Evolutionary conservation across 768 basidiomycete species (phyloP).

Genomic region (Phlebiopsis gigantea): DNA sequence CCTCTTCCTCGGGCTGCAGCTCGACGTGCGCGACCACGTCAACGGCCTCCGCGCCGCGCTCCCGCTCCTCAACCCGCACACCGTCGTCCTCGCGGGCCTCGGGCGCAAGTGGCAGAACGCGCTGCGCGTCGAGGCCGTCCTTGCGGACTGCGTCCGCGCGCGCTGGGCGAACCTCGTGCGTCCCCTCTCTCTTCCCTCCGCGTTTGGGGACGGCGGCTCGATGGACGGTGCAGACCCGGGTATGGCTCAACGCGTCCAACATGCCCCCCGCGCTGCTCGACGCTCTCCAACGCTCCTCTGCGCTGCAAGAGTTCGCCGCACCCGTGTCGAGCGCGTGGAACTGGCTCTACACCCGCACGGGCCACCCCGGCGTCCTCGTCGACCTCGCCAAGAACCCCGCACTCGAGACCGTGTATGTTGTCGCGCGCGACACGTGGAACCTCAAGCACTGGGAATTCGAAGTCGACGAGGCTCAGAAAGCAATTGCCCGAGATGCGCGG

Average conservation of each 20-base stretch:
- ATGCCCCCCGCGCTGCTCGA: neutral
- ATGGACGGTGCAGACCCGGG: neutral
- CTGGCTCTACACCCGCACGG: neutral
- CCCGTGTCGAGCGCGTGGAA: neutral
- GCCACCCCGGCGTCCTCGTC: neutral
- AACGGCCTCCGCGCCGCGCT: neutral
- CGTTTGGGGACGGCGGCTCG: neutral
- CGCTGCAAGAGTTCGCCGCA: neutral
- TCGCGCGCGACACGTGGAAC: neutral
- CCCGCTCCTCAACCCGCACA: neutral
- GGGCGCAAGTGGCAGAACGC: neutral
- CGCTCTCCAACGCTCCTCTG: neutral
- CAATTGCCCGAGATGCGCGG: neutral
- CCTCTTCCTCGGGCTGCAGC: neutral
- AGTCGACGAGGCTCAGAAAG: neutral
- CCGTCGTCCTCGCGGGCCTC: neutral
- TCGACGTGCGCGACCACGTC: neutral
- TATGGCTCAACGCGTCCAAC: neutral
- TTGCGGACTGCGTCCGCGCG: neutral
- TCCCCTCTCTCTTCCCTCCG: neutral
- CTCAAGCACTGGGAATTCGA: neutral
- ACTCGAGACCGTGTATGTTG: neutral
- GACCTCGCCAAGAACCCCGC: neutral
- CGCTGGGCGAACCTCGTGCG: neutral
- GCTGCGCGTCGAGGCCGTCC: neutral